These are phyloP conservation scores for Paraphysoderma sedebokerense DNA, from an alignment of 371 early-diverging fungal species.

Conservation along the genomic window DNA sequence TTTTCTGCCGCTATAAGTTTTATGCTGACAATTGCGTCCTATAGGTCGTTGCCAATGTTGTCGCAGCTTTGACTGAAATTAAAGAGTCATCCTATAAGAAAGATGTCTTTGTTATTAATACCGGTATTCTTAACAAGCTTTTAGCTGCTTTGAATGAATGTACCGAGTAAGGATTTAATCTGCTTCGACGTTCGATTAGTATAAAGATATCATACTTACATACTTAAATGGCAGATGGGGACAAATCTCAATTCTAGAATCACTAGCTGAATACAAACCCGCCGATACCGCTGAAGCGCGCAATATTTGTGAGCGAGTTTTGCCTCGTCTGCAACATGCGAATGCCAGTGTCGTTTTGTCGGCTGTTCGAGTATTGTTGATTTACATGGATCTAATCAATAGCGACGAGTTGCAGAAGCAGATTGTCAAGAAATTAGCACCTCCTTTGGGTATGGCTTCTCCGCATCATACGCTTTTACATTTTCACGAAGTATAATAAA, in stretches of 20 bases:
- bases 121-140: constrained; percentile 64
- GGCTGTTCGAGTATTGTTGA: constrained; percentile 78
- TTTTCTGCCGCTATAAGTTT: not conserved
- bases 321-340: constrained; percentile 88
- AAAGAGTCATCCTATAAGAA: constrained; percentile 58
- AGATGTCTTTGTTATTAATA: constrained; percentile 63
- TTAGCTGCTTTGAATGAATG: constrained; percentile 90
- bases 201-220: not conserved
- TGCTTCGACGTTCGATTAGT: not conserved
- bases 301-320: constrained; percentile 73
- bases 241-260: constrained; percentile 73
- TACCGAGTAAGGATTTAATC: constrained; percentile 48
- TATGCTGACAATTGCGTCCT: not conserved
- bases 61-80: constrained; percentile 86
- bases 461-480: not conserved
- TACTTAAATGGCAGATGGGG: constrained; percentile 51
- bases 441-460: constrained; percentile 52
- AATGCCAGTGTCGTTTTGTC: constrained; percentile 90
- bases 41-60: constrained; percentile 87
- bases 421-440: constrained; percentile 65
- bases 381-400: constrained; percentile 41
- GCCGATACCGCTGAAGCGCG: constrained; percentile 72
- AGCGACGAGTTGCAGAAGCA: constrained; percentile 46
- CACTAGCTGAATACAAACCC: constrained; percentile 70
- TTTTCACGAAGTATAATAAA: not conserved